A percentile compares a stretch with the other conserved stretches of the same genome.
Evolutionary conservation across 805 yeast genomes (phyloP).

Genomic region (Candida peoriensis): DNA sequence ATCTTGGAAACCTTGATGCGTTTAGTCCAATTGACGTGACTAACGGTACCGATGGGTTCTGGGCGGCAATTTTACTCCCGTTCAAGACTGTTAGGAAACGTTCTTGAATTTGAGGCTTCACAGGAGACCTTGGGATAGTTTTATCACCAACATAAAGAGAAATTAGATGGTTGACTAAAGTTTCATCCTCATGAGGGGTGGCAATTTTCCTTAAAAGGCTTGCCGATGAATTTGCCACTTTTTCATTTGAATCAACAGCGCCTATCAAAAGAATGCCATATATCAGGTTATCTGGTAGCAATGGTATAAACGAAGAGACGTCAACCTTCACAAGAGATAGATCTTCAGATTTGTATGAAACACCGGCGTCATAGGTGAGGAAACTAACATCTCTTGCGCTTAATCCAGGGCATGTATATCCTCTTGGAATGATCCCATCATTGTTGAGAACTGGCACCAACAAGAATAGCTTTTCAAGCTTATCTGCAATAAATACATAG

Average conservation of each 20-base stretch:
- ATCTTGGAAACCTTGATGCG: slow-evolving; percentile 41
- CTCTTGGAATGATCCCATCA: slow-evolving; percentile 37
- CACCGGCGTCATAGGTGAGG: slow-evolving; percentile 67
- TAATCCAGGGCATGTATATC: slow-evolving; percentile 59
- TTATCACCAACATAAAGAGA: slow-evolving; percentile 48
- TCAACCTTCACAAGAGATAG: slow-evolving; percentile 37
- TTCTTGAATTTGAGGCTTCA: slow-evolving; percentile 47
- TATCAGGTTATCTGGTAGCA: slow-evolving; percentile 30
- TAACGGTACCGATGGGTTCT: slow-evolving; percentile 34
- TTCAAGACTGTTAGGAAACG: slow-evolving; percentile 44
- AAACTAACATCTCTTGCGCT: slow-evolving; percentile 50
- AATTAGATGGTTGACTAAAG: slow-evolving; percentile 40
- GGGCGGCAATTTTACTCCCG: slow-evolving; percentile 49
- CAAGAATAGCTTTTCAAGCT: slow-evolving; percentile 53
- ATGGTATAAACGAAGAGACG: slow-evolving; percentile 34
- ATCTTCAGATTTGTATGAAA: slow-evolving; percentile 45
- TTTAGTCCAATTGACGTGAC: slow-evolving; percentile 57
- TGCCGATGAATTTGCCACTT: slow-evolving; percentile 50
- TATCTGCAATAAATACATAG: slow-evolving; percentile 45
- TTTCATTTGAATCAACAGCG: slow-evolving; percentile 51
- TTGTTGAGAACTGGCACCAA: slow-evolving; percentile 41
- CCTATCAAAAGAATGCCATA: slow-evolving; percentile 57
- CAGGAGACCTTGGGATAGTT: slow-evolving; percentile 43
- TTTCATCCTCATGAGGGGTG: slow-evolving; percentile 46
- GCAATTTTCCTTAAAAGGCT: slow-evolving; percentile 43